phyloP scores from a whole-genome alignment of 306 rosid genomes.

The Trichosanthes cucumerina region DNA sequence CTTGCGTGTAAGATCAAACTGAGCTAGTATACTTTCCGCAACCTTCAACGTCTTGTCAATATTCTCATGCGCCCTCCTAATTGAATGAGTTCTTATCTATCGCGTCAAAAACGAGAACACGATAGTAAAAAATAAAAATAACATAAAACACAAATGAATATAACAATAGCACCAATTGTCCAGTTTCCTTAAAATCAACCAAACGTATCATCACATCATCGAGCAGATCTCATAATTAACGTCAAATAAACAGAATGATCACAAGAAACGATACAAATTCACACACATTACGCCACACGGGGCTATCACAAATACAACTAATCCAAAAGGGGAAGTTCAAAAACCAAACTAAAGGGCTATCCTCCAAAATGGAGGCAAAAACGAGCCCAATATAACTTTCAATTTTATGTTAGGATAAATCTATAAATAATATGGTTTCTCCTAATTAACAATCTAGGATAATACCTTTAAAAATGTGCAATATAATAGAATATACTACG shows the following conservation, averaged over 20 bases:
- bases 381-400: no score
- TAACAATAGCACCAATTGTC: not conserved
- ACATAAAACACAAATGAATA: not conserved
- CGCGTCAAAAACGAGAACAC: not conserved
- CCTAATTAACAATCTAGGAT: no score
- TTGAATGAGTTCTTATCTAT: conserved; percentile 80
- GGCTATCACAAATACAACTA: no score
- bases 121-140: not conserved
- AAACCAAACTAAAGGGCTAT: no score
- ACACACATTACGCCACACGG: not conserved
- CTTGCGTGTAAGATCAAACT: conserved; percentile 78
- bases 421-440: no score
- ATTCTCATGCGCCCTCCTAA: conserved; percentile 85
- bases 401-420: no score
- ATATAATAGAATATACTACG: no score
- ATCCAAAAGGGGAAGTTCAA: no score
- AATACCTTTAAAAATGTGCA: no score
- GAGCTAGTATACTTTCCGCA: conserved; percentile 60
- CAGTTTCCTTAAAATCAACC: not conserved
- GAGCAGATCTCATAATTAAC: conserved; percentile 8
- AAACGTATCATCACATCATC: not conserved
- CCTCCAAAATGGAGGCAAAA: no score
- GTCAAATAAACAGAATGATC: conserved; percentile 7
- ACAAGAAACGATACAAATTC: not conserved
- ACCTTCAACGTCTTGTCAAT: conserved; percentile 70